Base-by-base conservation (phyloP, 176 grass and related monocot genomes). In the Triticum dicoccoides region DNA sequence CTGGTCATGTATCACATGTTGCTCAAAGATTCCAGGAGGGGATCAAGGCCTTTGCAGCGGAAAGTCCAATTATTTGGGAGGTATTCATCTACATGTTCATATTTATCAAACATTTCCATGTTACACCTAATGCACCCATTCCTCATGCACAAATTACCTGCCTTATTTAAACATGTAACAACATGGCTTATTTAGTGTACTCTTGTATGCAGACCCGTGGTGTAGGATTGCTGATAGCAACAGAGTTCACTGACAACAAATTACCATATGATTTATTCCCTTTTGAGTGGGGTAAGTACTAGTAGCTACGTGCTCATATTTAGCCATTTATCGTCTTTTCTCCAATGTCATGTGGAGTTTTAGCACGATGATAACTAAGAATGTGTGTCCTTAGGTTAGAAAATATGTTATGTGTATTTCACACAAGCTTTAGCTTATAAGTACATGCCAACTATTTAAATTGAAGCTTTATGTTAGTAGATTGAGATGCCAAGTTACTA, bases 191-290 rank as follows among this genome's bases (percentile, higher is more conserved):
- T 42, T 21, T 44, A 6, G 29, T 21, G 9, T 38, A 13, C 67
- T 80, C 21, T 25, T 80, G 20, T 37, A 45, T 89, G 42, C 90
- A 98, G 96, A 98, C 94, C 38, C 91, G 96, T 17, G 96, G 96
- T n/a, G 81, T 90, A n/a, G 96, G 96, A 52, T 69, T 98, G 73
- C 87, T 98, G 68, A 82, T 95, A 38, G 93, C 86, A 59, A 98
- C 96, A 13, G 96, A 98, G 84, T 98, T 98, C 21, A 87, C 86
- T 5, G 29, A 95, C 37, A 98, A 98, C 83, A 98, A 95, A 86
- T 98, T 91, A 61, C 91, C 91, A 4, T 87, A 88, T 11, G 88
- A 88, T 25, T 64, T 79, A 79, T 98, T 98, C 88, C 96, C 96
- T 84, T 30, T 87, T 66, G 90, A 95, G 86, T 98, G 96, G 96